Base-by-base conservation (phyloP, 148 eudicot species). In the Suaeda aralocaspica region DNA sequence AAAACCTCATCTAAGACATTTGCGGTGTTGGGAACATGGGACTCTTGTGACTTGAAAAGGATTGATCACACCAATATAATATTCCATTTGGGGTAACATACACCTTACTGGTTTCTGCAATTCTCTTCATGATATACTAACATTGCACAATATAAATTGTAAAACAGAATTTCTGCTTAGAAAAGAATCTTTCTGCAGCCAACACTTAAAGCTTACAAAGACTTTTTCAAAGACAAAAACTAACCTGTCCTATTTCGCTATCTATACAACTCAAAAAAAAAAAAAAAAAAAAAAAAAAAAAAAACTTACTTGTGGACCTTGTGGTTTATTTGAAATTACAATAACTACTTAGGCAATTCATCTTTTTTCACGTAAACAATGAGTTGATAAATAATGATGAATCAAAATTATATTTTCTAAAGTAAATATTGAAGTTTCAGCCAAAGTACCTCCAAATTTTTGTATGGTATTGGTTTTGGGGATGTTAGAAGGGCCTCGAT, bases 401-500 rank as follows among this genome's bases (percentile, higher is more conserved):
- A 29, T 25, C 4, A n/a, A 42, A 25, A 66, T 10, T 21, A 34
- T 1, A 33, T 41, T 22, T 15, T 24, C 49, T 28, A 75, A 48
- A 24, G 31, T 57, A 53, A 18, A 25, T 22, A 44, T 16, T 49
- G 57, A 41, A 39, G 30, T 73, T 10, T 41, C 16, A 70, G 36
- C 26, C 39, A 26, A 49, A 81, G 59, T 73, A 88, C 94, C 94
- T 86, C 90, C 71, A 88, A 73, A 77, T 79, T 82, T 68, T 88
- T 88, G 85, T 76, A 82, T 71, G 94, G 90, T 69, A 77, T 59
- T 48, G 84, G 83, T 72, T 81, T 79, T 29, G 84, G 83, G 16
- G 94, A 88, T 68, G 78, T 80, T 45, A 88, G 76, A 75, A 88
- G 88, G 42, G 80, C 88, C 80, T 88, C 94, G 49, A 86, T 80